phyloP scores from a whole-genome alignment of 2,329 filamentous ascomycete genomes.

The Xylariomycetidae sp. region DNA sequence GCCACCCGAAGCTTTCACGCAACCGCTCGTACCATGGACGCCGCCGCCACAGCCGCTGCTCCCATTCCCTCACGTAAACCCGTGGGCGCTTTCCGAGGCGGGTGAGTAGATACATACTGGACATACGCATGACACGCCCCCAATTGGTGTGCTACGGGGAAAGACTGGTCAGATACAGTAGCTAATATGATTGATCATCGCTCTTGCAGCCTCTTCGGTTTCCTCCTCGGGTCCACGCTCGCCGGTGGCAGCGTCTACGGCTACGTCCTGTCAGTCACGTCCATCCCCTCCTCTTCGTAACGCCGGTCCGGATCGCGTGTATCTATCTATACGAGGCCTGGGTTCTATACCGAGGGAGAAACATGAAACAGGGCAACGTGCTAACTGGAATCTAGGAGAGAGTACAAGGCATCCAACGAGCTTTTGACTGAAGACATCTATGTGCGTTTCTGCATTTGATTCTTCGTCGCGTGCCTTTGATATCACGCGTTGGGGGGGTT shows the following conservation, averaged over 20 bases:
- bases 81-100: slow-evolving; percentile 57
- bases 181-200: no score
- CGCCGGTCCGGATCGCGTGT: no score
- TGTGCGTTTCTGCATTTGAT: slow-evolving; percentile 59
- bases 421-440: slow-evolving; percentile 93
- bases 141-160: not conserved
- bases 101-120: slow-evolving; percentile 45
- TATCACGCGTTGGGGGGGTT: no score
- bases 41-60: slow-evolving; percentile 30
- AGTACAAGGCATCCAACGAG: slow-evolving; percentile 92
- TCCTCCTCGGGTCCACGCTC: slow-evolving; percentile 77
- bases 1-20: slow-evolving; percentile 44
- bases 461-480: slow-evolving; percentile 17
- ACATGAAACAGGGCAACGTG: no score
- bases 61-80: slow-evolving; percentile 54
- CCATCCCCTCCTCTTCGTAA: no score
- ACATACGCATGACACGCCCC: no score
- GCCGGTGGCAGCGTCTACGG: slow-evolving; percentile 82
- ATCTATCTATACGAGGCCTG: no score
- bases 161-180: slow-evolving; percentile 1
- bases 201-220: slow-evolving; percentile 88
- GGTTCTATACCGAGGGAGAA: no score
- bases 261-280: slow-evolving; percentile 65
- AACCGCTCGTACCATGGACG: slow-evolving; percentile 39
- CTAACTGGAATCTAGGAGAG: slow-evolving; percentile 44